Percentiles rank a stretch among this genome's conserved stretches.
phyloP scores from a whole-genome alignment of 1,284 basidiomycete genomes.

The Afroboletus lepidellus region DNA sequence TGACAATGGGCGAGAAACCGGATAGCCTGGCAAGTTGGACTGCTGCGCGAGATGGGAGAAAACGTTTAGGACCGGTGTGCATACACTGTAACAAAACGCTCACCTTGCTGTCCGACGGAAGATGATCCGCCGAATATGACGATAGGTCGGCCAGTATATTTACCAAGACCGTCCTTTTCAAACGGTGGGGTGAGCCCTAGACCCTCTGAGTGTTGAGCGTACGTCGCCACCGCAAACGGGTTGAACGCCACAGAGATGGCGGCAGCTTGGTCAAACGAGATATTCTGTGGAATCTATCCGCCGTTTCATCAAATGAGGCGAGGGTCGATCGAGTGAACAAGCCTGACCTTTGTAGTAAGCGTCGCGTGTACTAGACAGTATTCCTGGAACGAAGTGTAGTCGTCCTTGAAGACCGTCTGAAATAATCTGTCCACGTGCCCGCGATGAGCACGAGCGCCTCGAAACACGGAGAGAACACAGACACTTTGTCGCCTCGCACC shows the following conservation, averaged over 20 bases:
- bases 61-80: no score
- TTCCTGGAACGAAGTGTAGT: constrained; percentile 10
- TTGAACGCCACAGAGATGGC: constrained; percentile 28
- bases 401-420: constrained; percentile 3
- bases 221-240: constrained; percentile 33
- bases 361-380: constrained; percentile 5
- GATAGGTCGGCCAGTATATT: constrained; percentile 34
- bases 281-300: constrained; percentile 20
- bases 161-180: constrained; percentile 24
- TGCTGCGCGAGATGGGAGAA: constrained; percentile 1
- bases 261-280: constrained; percentile 48
- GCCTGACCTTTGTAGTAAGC: constrained; percentile 3
- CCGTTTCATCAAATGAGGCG: not conserved
- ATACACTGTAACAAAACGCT: not conserved
- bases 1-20: constrained; percentile 41
- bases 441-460: not conserved
- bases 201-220: constrained; percentile 21
- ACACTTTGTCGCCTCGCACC: constrained; percentile 10
- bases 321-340: no score
- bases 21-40: constrained; percentile 42
- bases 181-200: constrained; percentile 20
- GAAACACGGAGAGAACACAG: not conserved
- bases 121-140: constrained; percentile 40
- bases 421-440: not conserved
- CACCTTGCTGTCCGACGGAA: constrained; percentile 33